Evolutionary conservation across 2,329 filamentous ascomycete genomes (phyloP).

Genomic region (Calonectria pteridis): DNA sequence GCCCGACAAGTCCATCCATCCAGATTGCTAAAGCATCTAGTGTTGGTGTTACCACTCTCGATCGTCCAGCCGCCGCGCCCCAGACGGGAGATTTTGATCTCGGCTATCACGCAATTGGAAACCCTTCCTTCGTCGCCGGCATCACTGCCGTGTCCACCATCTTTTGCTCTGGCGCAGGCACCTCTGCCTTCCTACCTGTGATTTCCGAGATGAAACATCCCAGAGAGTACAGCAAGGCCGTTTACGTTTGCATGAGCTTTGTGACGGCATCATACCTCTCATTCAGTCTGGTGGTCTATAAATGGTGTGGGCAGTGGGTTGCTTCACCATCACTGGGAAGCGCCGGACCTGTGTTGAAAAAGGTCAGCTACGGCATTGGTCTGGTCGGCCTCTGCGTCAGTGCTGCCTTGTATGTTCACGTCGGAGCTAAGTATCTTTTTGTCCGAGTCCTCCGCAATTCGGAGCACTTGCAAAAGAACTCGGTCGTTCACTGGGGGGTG

Average conservation of each 20-base stretch:
- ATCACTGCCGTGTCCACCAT: slow-evolving; percentile 42
- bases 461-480: background rate
- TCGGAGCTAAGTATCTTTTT: slow-evolving; percentile 3
- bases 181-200: slow-evolving; percentile 41
- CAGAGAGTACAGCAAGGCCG: background rate
- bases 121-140: slow-evolving; percentile 39
- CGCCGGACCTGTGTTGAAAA: slow-evolving; percentile 12
- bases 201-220: slow-evolving; percentile 28
- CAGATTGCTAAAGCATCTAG: slow-evolving; percentile 17
- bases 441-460: slow-evolving; percentile 4
- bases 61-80: slow-evolving; percentile 18
- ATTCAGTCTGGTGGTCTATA: slow-evolving; percentile 6
- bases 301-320: background rate
- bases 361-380: slow-evolving; percentile 5
- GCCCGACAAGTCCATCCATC: background rate
- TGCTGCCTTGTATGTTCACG: background rate
- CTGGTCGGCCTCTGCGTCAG: background rate
- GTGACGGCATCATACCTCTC: background rate
- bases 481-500: background rate
- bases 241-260: background rate
- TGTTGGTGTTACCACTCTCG: slow-evolving; percentile 43
- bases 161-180: slow-evolving; percentile 39
- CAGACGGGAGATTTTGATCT: slow-evolving; percentile 46
- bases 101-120: slow-evolving; percentile 43
- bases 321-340: slow-evolving; percentile 5